A percentile compares a stretch with the other conserved stretches of the same genome.
These are phyloP conservation scores for Psilocybe tampanensis DNA, from an alignment of 768 basidiomycete genomes.

Conservation along the genomic window DNA sequence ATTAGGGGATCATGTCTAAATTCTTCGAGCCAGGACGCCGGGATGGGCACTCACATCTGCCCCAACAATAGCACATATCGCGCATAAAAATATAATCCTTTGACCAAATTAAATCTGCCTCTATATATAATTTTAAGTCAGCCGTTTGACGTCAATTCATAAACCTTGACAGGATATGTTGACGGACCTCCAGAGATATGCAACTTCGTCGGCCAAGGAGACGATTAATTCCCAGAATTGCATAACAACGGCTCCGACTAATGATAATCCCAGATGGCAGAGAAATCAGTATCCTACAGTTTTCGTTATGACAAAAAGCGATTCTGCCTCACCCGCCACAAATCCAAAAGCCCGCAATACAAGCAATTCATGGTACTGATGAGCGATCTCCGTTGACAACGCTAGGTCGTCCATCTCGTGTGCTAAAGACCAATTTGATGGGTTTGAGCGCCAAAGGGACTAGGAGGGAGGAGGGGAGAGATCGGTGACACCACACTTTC, in stretches of 20 bases:
- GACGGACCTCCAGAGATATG: slow-evolving; percentile 15
- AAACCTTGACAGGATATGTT: too few species aligned
- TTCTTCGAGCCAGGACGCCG: too few species aligned
- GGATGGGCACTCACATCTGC: neutral
- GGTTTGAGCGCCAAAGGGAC: too few species aligned
- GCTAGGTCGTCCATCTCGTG: too few species aligned
- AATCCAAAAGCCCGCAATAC: neutral
- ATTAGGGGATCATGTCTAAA: neutral
- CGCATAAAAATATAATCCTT: neutral
- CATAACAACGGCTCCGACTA: slow-evolving; percentile 12
- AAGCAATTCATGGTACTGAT: neutral
- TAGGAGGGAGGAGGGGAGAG: too few species aligned
- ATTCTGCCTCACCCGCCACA: neutral
- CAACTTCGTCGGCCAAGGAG: slow-evolving; percentile 11
- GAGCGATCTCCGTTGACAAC: neutral
- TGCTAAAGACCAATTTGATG: too few species aligned
- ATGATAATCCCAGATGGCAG: too few species aligned
- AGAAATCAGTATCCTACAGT: too few species aligned
- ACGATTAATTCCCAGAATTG: slow-evolving; percentile 11
- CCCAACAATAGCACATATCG: neutral
- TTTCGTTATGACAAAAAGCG: too few species aligned
- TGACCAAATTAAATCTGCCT: neutral
- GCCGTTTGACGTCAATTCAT: too few species aligned
- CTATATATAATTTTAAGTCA: neutral
- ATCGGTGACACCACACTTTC: too few species aligned